Conservation (phyloP, 2,329 filamentous ascomycete species). For the Fusarium mangiferae region DNA sequence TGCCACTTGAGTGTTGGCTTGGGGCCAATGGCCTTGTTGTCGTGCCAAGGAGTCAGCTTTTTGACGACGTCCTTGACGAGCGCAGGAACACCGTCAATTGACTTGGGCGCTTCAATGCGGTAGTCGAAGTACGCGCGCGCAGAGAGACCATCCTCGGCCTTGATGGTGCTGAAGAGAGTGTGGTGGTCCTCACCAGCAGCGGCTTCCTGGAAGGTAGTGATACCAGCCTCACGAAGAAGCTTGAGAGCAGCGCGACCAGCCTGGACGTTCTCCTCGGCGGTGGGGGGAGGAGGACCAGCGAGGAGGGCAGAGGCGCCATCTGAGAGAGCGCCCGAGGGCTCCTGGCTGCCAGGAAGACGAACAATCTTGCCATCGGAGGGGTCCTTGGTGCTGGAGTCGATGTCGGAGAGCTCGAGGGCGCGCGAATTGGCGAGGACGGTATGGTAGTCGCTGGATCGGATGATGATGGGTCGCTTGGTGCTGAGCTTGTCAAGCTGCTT, state of each 20-base stretch:
- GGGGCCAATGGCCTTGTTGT: slow-evolving; percentile 19
- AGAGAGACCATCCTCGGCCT: slow-evolving; percentile 30
- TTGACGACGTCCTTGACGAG: slow-evolving; percentile 28
- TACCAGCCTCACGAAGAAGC: slow-evolving; percentile 41
- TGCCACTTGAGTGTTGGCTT: slow-evolving; percentile 44
- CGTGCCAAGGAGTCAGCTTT: slow-evolving; percentile 14
- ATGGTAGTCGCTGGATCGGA: slow-evolving; percentile 42
- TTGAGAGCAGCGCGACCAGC: slow-evolving; percentile 41
- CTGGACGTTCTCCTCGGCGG: slow-evolving; percentile 31
- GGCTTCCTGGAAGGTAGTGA: slow-evolving; percentile 45
- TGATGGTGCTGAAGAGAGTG: slow-evolving; percentile 34
- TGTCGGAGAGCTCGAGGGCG: slow-evolving; percentile 38
- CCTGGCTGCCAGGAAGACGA: slow-evolving; percentile 40
- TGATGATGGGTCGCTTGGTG: slow-evolving; percentile 38
- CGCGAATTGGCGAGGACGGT: slow-evolving; percentile 40
- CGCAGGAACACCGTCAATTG: slow-evolving; percentile 2
- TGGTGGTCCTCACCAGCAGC: slow-evolving; percentile 20
- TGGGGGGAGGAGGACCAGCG: slow-evolving; percentile 31
- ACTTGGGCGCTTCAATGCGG: slow-evolving; percentile 38
- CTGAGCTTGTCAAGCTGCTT: slow-evolving; percentile 33
- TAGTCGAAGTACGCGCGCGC: slow-evolving; percentile 45
- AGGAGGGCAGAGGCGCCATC: slow-evolving; percentile 37
- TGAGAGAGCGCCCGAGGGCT: slow-evolving; percentile 41
- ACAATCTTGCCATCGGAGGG: slow-evolving; percentile 38
- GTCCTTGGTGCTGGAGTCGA: slow-evolving; percentile 34